These are phyloP conservation scores for Chaetoceros tenuissimus DNA, from an alignment of 108 stramenopile genomes.

Conservation along the genomic window DNA sequence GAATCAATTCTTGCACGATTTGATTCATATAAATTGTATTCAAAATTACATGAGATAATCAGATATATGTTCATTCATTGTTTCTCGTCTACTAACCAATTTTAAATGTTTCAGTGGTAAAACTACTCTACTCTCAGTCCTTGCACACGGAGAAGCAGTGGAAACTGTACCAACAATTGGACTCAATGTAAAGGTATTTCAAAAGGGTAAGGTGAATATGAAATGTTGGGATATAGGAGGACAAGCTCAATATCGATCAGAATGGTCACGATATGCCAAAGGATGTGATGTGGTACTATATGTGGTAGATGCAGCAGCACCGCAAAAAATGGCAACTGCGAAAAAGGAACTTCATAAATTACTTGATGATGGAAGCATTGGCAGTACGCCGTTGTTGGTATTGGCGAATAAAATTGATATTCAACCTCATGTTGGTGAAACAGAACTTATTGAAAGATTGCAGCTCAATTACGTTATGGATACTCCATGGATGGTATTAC, in stretches of 20 bases:
- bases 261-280: conserved; percentile 91
- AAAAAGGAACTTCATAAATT: conserved; percentile 93
- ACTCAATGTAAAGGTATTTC: conserved; percentile 90
- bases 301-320: conserved; percentile 92
- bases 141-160: conserved; percentile 87
- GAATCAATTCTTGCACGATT: no score
- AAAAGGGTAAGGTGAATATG: conserved; percentile 88
- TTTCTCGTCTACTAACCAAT: no score
- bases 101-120: conserved; percentile 88
- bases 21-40: no score
- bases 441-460: conserved; percentile 82
- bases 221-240: conserved; percentile 98
- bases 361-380: conserved; percentile 84
- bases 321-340: conserved; percentile 76
- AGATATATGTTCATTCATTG: no score
- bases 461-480: conserved; percentile 94
- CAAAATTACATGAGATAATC: no score
- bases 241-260: conserved; percentile 86
- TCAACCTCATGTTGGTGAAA: conserved; percentile 74
- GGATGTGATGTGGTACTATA: conserved; percentile 94
- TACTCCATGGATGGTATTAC: conserved; percentile 94
- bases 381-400: conserved; percentile 82
- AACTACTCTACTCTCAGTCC: conserved; percentile 89
- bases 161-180: conserved; percentile 96
- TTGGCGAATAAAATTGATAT: conserved; percentile 97